Base-by-base conservation (phyloP, 345 rosid genomes). In the Corchorus capsularis region DNA sequence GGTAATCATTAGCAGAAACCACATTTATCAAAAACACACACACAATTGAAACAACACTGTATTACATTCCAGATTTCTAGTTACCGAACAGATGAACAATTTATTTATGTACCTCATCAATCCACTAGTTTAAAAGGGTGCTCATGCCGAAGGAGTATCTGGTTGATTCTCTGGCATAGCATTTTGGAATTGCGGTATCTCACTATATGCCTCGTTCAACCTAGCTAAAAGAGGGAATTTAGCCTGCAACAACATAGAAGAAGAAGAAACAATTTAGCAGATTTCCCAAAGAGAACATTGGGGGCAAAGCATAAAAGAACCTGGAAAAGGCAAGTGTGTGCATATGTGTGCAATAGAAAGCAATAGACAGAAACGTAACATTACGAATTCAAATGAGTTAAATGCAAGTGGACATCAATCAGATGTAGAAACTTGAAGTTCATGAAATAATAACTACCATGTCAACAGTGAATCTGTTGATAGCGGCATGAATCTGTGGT, bases 401-500 rank as follows among this genome's bases (percentile, higher is more conserved):
- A 32, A 49, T 22, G 19, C 4, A 3, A 69, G 16, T n/a, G 16
- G 11, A 14, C 57, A 69, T 52, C 56, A 69, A 49, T 22, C 43
- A 20, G 72, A 69, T 69, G 60, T 45, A 34, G 57, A 49, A 49
- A 32, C 7, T 47, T 1, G 80, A 19, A 78, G 15, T 54, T 46
- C 32, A 47, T 32, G 16, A 20, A 75, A 69, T 1, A 13, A 71
- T 3, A 6, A 64, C 39, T 93, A 94, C 98, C 97, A 90, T 86
- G 83, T 87, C 91, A n/a, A 93, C 67, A 64, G 84, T 78, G 87
- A 88, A 91, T 71, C 87, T 85, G 19, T 73, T 82, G 67, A 84
- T 71, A 66, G 86, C 96, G 41, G 77, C 82, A 27, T 83, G 1
- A 79, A 92, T 75, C 76, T 93, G 98, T 19, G 97, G 93, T 45